Percentiles rank a stretch among this genome's conserved stretches.
phyloP scores from a whole-genome alignment of 257 asterid species.

The Prunella vulgaris region DNA sequence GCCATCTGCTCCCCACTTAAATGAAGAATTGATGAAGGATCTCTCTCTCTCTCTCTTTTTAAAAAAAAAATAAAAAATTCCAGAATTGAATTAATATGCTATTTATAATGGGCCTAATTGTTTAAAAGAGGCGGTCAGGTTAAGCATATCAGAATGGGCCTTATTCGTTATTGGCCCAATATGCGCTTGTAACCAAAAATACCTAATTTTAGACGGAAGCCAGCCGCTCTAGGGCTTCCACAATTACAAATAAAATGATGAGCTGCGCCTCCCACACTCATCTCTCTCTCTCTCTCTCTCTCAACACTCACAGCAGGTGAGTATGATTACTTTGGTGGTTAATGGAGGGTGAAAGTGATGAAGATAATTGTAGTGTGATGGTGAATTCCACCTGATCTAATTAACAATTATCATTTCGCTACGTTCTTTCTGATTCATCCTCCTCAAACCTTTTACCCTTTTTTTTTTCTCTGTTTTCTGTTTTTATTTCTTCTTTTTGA shows the following conservation, averaged over 20 bases:
- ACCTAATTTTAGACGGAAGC: neutral
- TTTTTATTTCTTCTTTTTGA: neutral
- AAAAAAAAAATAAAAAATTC: no score
- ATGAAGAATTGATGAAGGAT: no score
- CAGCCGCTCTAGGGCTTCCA: neutral
- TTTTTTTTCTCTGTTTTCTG: neutral
- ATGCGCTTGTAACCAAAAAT: no score
- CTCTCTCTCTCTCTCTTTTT: no score
- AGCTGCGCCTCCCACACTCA: neutral
- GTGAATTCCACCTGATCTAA: constrained; percentile 29
- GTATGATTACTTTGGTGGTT: neutral
- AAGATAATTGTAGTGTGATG: constrained; percentile 26
- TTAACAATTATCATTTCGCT: constrained; percentile 23
- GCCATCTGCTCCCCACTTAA: no score
- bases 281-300: neutral
- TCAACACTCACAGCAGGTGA: neutral
- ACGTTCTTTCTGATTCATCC: constrained; percentile 44
- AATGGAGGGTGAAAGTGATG: constrained; percentile 26
- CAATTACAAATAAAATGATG: neutral
- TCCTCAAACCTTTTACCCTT: neutral
- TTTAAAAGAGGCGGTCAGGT: no score
- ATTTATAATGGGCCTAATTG: no score
- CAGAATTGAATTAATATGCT: no score
- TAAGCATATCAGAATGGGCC: no score
- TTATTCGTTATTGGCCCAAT: no score